Base-by-base conservation (phyloP, 2,329 filamentous ascomycete genomes). In the Colletotrichum tropicicola region DNA sequence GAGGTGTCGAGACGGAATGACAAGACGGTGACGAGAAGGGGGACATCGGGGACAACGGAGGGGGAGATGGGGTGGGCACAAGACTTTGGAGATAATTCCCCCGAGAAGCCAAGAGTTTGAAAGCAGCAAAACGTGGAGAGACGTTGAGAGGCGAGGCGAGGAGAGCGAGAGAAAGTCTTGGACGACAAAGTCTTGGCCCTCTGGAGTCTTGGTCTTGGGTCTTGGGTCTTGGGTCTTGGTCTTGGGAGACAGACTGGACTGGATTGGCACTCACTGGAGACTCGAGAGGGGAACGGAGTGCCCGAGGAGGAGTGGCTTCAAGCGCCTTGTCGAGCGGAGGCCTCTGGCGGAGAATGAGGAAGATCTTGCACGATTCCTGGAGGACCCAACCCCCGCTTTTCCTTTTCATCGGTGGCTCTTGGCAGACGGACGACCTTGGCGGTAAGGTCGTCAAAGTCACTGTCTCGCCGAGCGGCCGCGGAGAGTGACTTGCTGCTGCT, bases 291-390 rank as follows among this genome's bases (percentile, higher is more conserved):
- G 21, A 52, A 61, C 49, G 57, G 61, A 54, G 49, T 51, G 62
- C 28, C 57, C 48, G 57, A 65, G 48, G 41, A 45, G 30, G 27
- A 61, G 57, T 51, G 61, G 54, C 57, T 37, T 39, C 41, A 43
- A 60, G 53, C 39, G 54, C n/a, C 21, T 32, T 39, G 54, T 27
- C 44, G 32, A 65, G 62, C 57, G 62, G 62, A 65, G 62, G 62
- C 62, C 62, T 65, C 61, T 65, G 57, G 61, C 61, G 61, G 61
- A 61, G 61, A 51, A 49, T 15, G 23, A 51, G 61, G 61, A 61
- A 61, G 43, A 61, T 61, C 49, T 65, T 60, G 49, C 43, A 61
- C 48, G 43, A 56, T 55, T 60, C 35, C 28, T 54, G 25, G 48
- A 43, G 17, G 25, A 43, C 10, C 15, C 23, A 23, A 30, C 35